phyloP scores from a whole-genome alignment of 805 yeast species.

The Candida hispaniensis region DNA sequence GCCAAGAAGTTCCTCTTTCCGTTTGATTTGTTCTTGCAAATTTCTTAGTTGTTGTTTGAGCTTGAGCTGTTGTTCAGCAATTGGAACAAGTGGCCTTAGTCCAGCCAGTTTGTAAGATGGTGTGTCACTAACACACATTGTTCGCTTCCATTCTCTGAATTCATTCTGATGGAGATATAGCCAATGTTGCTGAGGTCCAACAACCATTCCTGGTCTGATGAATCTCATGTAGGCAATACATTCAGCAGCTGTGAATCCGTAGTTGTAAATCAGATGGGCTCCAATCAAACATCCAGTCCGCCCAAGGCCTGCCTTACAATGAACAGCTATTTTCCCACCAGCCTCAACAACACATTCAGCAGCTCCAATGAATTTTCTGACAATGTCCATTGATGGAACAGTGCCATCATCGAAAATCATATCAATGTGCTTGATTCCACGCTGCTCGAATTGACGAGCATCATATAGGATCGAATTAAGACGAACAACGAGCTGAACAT shows the following conservation, averaged over 20 bases:
- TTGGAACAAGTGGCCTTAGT: conserved; percentile 29
- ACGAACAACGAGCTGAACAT: conserved; percentile 83
- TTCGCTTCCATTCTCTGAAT: conserved; percentile 90
- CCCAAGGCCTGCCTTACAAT: conserved; percentile 96
- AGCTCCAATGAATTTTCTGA: conserved; percentile 86
- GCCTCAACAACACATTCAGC: conserved; percentile 77
- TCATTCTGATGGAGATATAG: conserved; percentile 90
- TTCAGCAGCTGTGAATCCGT: conserved; percentile 94
- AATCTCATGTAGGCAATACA: conserved; percentile 95
- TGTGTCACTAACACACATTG: conserved; percentile 66
- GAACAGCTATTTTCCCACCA: conserved; percentile 96
- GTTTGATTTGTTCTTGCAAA: conserved; percentile 11
- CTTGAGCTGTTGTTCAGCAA: conserved; percentile 19
- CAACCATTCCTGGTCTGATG: conserved; percentile 99
- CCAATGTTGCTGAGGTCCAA: conserved; percentile 99
- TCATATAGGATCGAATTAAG: conserved; percentile 88
- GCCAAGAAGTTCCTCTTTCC: conserved; percentile 12
- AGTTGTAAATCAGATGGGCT: conserved; percentile 90
- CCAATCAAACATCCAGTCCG: conserved; percentile 97
- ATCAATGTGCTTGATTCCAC: conserved; percentile 82
- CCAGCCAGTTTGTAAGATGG: conserved; percentile 39
- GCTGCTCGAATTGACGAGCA: conserved; percentile 65
- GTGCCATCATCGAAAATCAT: conserved; percentile 98
- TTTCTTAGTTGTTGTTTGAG: conserved; percentile 2
- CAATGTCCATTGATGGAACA: conserved; percentile 90